Evolutionary conservation across 495 filamentous ascomycete species (phyloP), one percentile per base, ranked within the genome.

Genomic region (Wilcoxina mikolae): DNA sequence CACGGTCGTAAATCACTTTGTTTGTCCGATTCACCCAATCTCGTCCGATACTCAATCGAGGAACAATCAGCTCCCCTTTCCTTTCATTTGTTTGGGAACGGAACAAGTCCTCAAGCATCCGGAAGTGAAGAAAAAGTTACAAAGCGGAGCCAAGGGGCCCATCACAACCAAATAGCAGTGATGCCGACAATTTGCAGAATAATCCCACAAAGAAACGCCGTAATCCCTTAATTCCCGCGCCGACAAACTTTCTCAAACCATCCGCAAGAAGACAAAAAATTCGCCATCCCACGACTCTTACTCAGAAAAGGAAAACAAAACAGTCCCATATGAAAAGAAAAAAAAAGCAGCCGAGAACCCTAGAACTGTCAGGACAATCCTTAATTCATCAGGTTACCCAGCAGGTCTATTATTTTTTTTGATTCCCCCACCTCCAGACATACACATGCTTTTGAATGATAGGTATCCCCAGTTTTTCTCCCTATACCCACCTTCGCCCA

Each of bases 21-120:
- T n/a, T n/a, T n/a, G n/a, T n/a, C n/a, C n/a, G n/a, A n/a, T n/a
- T n/a, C n/a, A n/a, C n/a, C n/a, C n/a, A n/a, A n/a, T n/a, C n/a
- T n/a, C n/a, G n/a, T n/a, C n/a, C n/a, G n/a, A n/a, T n/a, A n/a
- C 18, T 45, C 42, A 45, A n/a, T 17, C 42, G 9, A 20, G 46
- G 24, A 50, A 50, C 25, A 23, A 29, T 23, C 27, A 18, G 15
- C 22, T 3, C 20, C 38, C 49, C 20, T 20, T 51, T 38, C 43
- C 45, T 63, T 63, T 63, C 51, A 58, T 63, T 63, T 62, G 51
- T 58, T 63, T 56, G 42, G 60, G 58, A 62, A 46, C 23, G 60
- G 58, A 62, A 46, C 23, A 46, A 46, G 15, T 11, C n/a, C 15
- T 24, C 43, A 46, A 20, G n/a, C 23, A 46, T 17, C 43, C 43